Evolutionary conservation across 1,284 basidiomycete species (phyloP).

Genomic region (Naganishia cerealis): DNA sequence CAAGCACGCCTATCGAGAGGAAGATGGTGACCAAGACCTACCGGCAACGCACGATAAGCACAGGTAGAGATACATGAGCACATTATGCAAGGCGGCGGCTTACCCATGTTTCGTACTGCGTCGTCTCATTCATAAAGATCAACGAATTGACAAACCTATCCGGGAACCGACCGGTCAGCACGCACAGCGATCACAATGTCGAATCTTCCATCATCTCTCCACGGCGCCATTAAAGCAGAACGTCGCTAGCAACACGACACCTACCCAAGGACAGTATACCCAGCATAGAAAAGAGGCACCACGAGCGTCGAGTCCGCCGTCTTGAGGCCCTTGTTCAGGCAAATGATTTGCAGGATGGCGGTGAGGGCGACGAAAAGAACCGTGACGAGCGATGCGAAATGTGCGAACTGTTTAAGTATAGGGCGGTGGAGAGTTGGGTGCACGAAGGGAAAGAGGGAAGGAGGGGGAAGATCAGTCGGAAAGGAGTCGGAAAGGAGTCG

Average conservation of each 20-base stretch:
- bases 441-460: not conserved
- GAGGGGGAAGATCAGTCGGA: not conserved
- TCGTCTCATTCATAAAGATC: slow-evolving; percentile 76
- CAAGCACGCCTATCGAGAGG: slow-evolving; percentile 75
- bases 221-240: not conserved
- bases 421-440: not conserved
- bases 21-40: slow-evolving; percentile 74
- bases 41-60: not conserved
- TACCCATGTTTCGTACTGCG: slow-evolving; percentile 78
- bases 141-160: slow-evolving; percentile 66
- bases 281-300: slow-evolving; percentile 69
- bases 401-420: slow-evolving; percentile 61
- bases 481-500: not conserved
- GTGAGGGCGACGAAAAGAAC: slow-evolving; percentile 74
- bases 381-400: slow-evolving; percentile 76
- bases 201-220: not conserved
- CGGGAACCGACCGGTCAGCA: not conserved
- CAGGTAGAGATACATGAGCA: not conserved
- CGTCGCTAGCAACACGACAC: slow-evolving; percentile 38
- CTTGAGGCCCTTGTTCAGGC: slow-evolving; percentile 78
- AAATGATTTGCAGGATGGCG: slow-evolving; percentile 84
- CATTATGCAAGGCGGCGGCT: slow-evolving; percentile 6
- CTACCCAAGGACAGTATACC: slow-evolving; percentile 66
- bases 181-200: slow-evolving; percentile 1
- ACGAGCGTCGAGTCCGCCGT: slow-evolving; percentile 65